Percentiles rank a stretch among this genome's conserved stretches.
phyloP scores from a whole-genome alignment of 108 stramenopile genomes.

The Discostella stelligeroides region DNA sequence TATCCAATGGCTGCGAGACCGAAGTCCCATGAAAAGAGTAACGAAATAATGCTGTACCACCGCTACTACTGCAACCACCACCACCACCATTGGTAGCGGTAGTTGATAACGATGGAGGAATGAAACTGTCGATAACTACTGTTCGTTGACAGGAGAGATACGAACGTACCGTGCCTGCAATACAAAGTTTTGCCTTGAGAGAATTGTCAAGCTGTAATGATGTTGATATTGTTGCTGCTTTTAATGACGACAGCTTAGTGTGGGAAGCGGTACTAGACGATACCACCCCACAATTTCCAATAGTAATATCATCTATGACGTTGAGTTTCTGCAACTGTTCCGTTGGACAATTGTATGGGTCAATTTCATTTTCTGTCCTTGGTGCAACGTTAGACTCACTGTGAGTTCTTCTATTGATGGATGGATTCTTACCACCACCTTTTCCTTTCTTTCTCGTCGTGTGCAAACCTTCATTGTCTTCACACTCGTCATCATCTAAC shows the following conservation, averaged over 20 bases:
- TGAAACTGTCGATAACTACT: slow-evolving; percentile 67
- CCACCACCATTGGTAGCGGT: background rate
- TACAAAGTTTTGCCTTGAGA: slow-evolving; percentile 23
- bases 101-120: slow-evolving; percentile 8
- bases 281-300: too few species aligned
- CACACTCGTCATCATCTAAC: slow-evolving; percentile 47
- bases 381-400: slow-evolving; percentile 25
- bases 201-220: slow-evolving; percentile 8
- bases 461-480: background rate
- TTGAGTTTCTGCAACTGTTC: slow-evolving; percentile 56
- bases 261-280: too few species aligned
- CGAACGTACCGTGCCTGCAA: slow-evolving; percentile 67
- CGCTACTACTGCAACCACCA: background rate
- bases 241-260: background rate
- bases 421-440: slow-evolving; percentile 9
- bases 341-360: slow-evolving; percentile 64
- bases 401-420: background rate
- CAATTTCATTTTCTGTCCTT: slow-evolving; percentile 77
- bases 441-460: slow-evolving; percentile 11
- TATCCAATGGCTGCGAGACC: slow-evolving; percentile 52
- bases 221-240: background rate
- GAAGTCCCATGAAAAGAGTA: slow-evolving; percentile 1
- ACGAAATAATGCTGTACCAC: background rate
- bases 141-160: slow-evolving; percentile 70
- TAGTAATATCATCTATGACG: slow-evolving; percentile 19